Base-by-base conservation (phyloP, 108 stramenopile species). In the Nitzschia sp. region DNA sequence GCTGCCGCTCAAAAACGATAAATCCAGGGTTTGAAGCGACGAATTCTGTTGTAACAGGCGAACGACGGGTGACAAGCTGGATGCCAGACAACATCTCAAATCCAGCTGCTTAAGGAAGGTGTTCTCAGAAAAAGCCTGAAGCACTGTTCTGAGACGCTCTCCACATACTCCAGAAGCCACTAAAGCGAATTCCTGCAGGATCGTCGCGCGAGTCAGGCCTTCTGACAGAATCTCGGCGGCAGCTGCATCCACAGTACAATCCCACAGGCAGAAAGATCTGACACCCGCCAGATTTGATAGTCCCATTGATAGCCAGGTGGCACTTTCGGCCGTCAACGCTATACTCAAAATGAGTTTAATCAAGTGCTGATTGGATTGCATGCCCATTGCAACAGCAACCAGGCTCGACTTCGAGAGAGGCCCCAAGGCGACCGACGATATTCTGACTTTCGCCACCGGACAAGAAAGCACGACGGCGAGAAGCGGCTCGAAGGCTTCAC, bases 271-370 rank as follows among this genome's bases (percentile, higher is more conserved):
- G 21, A 50, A 50, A 22, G 48, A 50, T 50, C 48, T 16, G 4
- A 50, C 4, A 22, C 19, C 48, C 4, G 48, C 48, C 19, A 50
- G 4, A 50, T 50, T 50, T 8, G 9, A 19, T 4, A 50, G 21
- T 21, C 48, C 48, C 17, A n/a, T 50, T 8, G 17, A 19, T 50
- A 50, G 48, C 48, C 48, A 50, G 19, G 48, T 50, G 21, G 36
- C n/a, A 44, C 60, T 61, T 22, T 34, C 60, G 38, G 26, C 41
- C 26, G 36, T 22, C 1, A 44, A 22, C 5, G 60, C 23, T 8
- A 61, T 45, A 13, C 41, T 45, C 1, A 61, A n/a, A 21, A 50
- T 50, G 48, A 50, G 48, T 50, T 50, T 50, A 5, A 4, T 50
- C 48, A 50, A 50, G 19, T 50, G 48, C 21, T n/a, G 48, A 21